These are phyloP conservation scores for Carallia pectinifolia DNA, from an alignment of 345 rosid genomes.

Conservation along the genomic window DNA sequence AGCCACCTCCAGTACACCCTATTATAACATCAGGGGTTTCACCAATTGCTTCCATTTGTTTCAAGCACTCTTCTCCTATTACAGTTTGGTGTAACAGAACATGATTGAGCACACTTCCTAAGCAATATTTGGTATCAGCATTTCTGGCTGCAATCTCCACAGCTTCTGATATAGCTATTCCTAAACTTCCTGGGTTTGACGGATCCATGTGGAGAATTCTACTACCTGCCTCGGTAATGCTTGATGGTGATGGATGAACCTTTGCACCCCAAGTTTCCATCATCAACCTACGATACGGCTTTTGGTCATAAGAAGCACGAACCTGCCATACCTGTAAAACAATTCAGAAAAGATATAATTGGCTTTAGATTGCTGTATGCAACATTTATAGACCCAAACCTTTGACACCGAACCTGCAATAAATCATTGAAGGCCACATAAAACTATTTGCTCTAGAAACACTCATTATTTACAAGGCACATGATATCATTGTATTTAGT, in stretches of 20 bases:
- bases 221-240: slow-evolving; percentile 64
- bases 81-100: slow-evolving; percentile 92
- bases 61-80: slow-evolving; percentile 85
- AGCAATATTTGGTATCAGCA: slow-evolving; percentile 74
- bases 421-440: background rate
- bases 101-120: slow-evolving; percentile 91
- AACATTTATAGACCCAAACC: background rate
- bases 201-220: slow-evolving; percentile 68
- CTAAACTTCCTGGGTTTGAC: slow-evolving; percentile 80
- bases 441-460: background rate
- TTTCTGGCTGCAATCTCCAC: slow-evolving; percentile 78
- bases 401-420: background rate
- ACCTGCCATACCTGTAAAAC: slow-evolving; percentile 86
- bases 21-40: slow-evolving; percentile 86
- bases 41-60: slow-evolving; percentile 78
- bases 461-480: background rate
- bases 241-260: slow-evolving; percentile 88
- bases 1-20: slow-evolving; percentile 96
- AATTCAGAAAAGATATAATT: background rate
- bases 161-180: slow-evolving; percentile 97
- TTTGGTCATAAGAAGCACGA: slow-evolving; percentile 85
- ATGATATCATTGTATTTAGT: background rate
- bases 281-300: slow-evolving; percentile 91
- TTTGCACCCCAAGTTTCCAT: slow-evolving; percentile 99
- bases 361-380: background rate